Conservation (phyloP, 1,284 basidiomycete species). For the Tremellales sp. region DNA sequence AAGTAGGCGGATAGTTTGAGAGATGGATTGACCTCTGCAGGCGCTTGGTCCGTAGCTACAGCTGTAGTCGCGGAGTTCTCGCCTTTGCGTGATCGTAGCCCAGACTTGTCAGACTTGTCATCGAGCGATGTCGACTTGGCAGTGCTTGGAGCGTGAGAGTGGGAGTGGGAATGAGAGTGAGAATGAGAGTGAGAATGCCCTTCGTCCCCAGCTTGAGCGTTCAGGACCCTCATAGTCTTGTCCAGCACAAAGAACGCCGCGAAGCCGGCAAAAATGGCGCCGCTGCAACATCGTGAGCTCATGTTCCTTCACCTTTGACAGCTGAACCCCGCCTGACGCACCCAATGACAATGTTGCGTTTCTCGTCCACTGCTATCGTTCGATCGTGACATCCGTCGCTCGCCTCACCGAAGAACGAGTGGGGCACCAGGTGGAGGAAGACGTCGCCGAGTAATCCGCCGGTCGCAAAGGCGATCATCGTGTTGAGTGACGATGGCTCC, state of each 20-base stretch:
- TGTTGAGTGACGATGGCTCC: conserved; percentile 74
- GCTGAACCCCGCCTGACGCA: conserved; percentile 10
- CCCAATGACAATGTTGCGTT: conserved; percentile 84
- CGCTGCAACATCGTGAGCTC: conserved; percentile 51
- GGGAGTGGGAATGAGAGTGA: conserved; percentile 59
- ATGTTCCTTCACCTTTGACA: neutral
- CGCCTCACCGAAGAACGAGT: conserved; percentile 82
- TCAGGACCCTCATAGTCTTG: conserved; percentile 75
- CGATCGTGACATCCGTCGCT: conserved; percentile 61
- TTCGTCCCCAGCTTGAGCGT: conserved; percentile 49
- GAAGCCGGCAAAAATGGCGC: conserved; percentile 78
- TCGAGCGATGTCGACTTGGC: conserved; percentile 20
- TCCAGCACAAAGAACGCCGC: conserved; percentile 85
- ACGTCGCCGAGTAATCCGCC: conserved; percentile 85
- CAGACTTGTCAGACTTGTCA: neutral
- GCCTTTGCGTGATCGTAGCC: conserved; percentile 35
- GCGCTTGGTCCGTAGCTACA: conserved; percentile 1
- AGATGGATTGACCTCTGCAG: conserved; percentile 32
- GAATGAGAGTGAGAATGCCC: conserved; percentile 41
- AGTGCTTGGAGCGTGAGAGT: conserved; percentile 38
- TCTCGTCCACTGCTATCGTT: conserved; percentile 77
- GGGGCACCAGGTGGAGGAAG: conserved; percentile 81
- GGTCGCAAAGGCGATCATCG: conserved; percentile 66
- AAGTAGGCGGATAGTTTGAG: conserved; percentile 82
- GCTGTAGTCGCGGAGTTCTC: conserved; percentile 16